A percentile compares a stretch with the other conserved stretches of the same genome.
phyloP scores from a whole-genome alignment of 2,329 filamentous ascomycete genomes.

The Exophiala mesophila region DNA sequence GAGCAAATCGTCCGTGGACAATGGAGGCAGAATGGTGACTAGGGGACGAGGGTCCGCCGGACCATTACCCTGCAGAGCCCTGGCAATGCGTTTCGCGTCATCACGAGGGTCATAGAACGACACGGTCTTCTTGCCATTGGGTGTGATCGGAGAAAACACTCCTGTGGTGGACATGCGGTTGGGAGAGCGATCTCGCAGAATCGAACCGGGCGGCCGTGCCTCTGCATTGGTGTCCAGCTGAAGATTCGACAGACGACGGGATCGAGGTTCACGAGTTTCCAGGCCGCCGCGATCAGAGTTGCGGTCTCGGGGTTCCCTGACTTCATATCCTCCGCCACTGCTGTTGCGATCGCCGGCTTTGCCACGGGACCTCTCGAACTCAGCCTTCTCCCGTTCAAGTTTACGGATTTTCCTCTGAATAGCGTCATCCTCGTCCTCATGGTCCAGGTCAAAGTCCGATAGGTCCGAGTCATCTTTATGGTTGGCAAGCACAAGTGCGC shows the following conservation, averaged over 20 bases:
- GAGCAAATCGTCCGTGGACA: slow-evolving; percentile 84
- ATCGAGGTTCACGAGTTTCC: slow-evolving; percentile 9
- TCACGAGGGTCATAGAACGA: slow-evolving; percentile 78
- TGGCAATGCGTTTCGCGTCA: slow-evolving; percentile 70
- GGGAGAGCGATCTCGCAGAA: slow-evolving; percentile 11
- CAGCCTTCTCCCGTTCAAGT: slow-evolving; percentile 31
- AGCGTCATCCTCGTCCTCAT: slow-evolving; percentile 29
- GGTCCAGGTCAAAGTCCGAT: slow-evolving; percentile 39
- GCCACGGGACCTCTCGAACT: slow-evolving; percentile 21
- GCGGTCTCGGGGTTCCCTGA: slow-evolving; percentile 8
- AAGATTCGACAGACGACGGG: slow-evolving; percentile 12
- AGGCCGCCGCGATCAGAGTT: slow-evolving; percentile 2
- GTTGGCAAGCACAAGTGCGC: slow-evolving; percentile 60
- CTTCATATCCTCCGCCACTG: neutral
- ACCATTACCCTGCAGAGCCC: slow-evolving; percentile 61
- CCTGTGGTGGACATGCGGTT: slow-evolving; percentile 6
- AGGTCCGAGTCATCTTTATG: slow-evolving; percentile 53
- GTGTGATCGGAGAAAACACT: slow-evolving; percentile 14
- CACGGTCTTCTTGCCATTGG: slow-evolving; percentile 46
- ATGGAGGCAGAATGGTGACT: slow-evolving; percentile 74
- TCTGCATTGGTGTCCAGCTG: slow-evolving; percentile 15
- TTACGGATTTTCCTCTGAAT: slow-evolving; percentile 32
- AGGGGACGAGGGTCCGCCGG: slow-evolving; percentile 65
- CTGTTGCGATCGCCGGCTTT: neutral
- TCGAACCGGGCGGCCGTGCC: slow-evolving; percentile 12